phyloP scores from a whole-genome alignment of 2,329 filamentous ascomycete genomes.

The Neofusicoccum laricinum region DNA sequence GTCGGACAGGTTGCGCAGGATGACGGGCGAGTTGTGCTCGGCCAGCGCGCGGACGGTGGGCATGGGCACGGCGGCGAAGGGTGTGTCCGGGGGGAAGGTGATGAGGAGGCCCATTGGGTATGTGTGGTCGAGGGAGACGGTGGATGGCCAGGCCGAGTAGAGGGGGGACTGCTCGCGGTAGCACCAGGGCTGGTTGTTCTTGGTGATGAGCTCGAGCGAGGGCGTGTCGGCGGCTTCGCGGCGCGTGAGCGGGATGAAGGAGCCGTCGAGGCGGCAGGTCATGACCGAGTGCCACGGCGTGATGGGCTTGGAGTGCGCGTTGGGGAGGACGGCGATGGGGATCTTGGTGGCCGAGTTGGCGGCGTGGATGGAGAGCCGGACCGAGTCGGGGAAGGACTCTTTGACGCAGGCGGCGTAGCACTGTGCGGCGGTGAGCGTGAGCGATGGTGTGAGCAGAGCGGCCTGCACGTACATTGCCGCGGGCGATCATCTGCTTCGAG shows the following conservation, averaged over 20 bases:
- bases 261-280: slow-evolving; percentile 13
- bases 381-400: slow-evolving; percentile 19
- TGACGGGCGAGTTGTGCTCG: slow-evolving; percentile 52
- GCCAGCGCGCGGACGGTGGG: slow-evolving; percentile 46
- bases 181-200: slow-evolving; percentile 24
- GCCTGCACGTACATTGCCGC: slow-evolving; percentile 22
- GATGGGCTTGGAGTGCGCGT: slow-evolving; percentile 1
- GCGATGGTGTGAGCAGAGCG: not conserved
- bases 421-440: not conserved
- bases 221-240: not conserved
- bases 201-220: slow-evolving; percentile 22
- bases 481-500: slow-evolving; percentile 27
- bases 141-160: slow-evolving; percentile 20
- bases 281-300: slow-evolving; percentile 17
- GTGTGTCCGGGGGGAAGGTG: slow-evolving; percentile 20
- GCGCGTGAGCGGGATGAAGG: slow-evolving; percentile 3
- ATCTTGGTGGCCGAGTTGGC: slow-evolving; percentile 31
- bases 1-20: slow-evolving; percentile 52
- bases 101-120: slow-evolving; percentile 27
- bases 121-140: slow-evolving; percentile 23
- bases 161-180: slow-evolving; percentile 24
- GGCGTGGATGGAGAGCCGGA: slow-evolving; percentile 32
- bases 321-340: slow-evolving; percentile 28
- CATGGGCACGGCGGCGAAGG: slow-evolving; percentile 46
- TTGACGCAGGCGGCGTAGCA: slow-evolving; percentile 20